Conservation (phyloP, 1,284 basidiomycete genomes). For the Salmacisia buchloeana region DNA sequence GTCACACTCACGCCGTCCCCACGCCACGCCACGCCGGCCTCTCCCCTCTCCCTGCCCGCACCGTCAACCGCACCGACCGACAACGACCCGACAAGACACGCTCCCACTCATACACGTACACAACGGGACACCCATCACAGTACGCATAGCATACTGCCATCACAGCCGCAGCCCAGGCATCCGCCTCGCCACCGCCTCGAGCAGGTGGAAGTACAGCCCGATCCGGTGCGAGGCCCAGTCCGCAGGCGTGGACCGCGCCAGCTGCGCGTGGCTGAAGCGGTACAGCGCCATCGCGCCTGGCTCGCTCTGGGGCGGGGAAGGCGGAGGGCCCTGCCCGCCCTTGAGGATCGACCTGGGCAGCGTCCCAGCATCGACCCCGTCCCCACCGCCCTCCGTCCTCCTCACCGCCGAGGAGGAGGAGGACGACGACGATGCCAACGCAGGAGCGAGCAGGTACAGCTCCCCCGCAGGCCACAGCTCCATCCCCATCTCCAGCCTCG, state of each 20-base stretch:
- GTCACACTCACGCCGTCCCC: too few species aligned
- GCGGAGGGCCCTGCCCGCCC: background rate
- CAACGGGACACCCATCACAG: too few species aligned
- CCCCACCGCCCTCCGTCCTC: background rate
- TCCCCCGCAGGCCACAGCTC: constrained; percentile 2
- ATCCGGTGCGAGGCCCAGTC: background rate
- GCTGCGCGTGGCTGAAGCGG: background rate
- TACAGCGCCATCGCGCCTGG: background rate
- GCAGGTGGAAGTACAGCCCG: background rate
- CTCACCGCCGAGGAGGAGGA: background rate
- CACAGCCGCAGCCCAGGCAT: background rate
- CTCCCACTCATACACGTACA: too few species aligned
- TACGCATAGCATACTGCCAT: too few species aligned
- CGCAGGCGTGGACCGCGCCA: constrained; percentile 1
- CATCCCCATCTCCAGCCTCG: background rate
- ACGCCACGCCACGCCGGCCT: too few species aligned
- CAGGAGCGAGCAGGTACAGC: background rate
- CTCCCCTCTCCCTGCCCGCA: too few species aligned
- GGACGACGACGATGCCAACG: background rate
- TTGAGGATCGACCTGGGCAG: constrained; percentile 1
- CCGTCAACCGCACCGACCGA: too few species aligned
- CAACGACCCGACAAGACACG: too few species aligned
- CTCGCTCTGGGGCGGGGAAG: background rate
- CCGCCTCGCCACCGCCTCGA: background rate
- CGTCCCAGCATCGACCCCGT: background rate